Base-by-base conservation (phyloP, 2,329 filamentous ascomycete species). In the Diaporthe sp. region DNA sequence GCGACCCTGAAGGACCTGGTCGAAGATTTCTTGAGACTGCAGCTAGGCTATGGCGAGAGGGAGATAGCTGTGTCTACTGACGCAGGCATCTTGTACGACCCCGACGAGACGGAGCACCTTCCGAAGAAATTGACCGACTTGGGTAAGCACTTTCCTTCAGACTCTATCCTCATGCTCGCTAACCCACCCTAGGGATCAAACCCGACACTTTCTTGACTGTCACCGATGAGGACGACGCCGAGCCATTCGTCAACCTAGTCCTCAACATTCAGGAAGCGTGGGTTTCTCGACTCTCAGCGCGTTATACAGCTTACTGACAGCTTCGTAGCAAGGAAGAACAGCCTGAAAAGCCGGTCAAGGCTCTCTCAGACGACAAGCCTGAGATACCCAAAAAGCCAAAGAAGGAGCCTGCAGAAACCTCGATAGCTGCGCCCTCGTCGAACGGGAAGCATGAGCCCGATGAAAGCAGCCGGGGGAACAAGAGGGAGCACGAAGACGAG, bases 71-170 rank as follows among this genome's bases (percentile, higher is more conserved):
- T 98, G 75, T 94, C 90, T 81, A 95, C 91, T 74, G 93, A 95
- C 9, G 87, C 90, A 13, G 93, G 93, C 69, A 88, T 96, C n/a
- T 88, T 98, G 57, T 98, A 98, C 80, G 97, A 98, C 80, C 91
- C 93, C 0, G 97, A 98, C 74, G 91, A 98, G 80, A 95, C 95
- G 6, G 94, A 97, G 74, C 97, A 98, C 80, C 86, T 98, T 1
- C 84, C 88, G 1, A 97, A 95, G 86, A 95, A 94, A 76, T 89
- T 99, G 69, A 88, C 84, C 37, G 94, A 98, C 28, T 88, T 98
- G 12, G 94, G 91, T 91, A 86, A 79, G 86, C 77, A 19, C 42
- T 22, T 65, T 28, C 22, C 22, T 19, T 44, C 67, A n/a, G 55
- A 51, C 12, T 42, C 8, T 15, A 13, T 73, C 28, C 2, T 55